These are phyloP conservation scores for Tolypocladium amazonense DNA, from an alignment of 2,329 filamentous ascomycete species.

Conservation along the genomic window DNA sequence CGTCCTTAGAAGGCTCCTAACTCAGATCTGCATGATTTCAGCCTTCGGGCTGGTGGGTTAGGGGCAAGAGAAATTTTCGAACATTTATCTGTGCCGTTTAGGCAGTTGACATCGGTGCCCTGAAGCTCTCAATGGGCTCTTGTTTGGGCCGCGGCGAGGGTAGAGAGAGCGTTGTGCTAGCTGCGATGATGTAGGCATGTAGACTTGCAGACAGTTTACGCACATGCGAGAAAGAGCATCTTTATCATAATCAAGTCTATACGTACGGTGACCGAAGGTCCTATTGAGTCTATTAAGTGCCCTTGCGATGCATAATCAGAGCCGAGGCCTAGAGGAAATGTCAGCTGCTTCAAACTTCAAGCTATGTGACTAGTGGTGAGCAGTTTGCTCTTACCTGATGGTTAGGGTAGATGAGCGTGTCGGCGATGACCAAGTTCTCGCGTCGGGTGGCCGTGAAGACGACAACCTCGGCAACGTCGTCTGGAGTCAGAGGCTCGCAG, in stretches of 20 bases:
- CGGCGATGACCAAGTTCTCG: conserved; percentile 85
- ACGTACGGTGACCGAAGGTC: background rate
- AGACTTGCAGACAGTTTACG: background rate
- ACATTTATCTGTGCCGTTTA: conserved; percentile 14
- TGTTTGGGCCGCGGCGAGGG: background rate
- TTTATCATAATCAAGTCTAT: background rate
- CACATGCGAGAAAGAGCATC: background rate
- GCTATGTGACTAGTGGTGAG: background rate
- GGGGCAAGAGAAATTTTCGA: conserved; percentile 32
- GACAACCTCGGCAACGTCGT: conserved; percentile 84
- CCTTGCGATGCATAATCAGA: conserved; percentile 19
- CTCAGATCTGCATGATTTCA: conserved; percentile 12
- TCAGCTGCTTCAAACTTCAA: background rate
- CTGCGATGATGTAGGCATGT: background rate
- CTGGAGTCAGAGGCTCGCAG: conserved; percentile 73
- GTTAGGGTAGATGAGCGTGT: conserved; percentile 77
- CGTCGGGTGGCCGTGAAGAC: conserved; percentile 76
- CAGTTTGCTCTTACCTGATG: conserved; percentile 55
- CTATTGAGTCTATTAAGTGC: background rate
- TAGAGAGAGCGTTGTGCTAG: background rate
- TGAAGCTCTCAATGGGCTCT: background rate
- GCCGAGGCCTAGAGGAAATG: conserved; percentile 17
- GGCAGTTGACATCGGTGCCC: background rate
- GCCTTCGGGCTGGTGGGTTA: conserved; percentile 20
- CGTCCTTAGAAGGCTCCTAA: conserved; percentile 28